Evolutionary conservation across 352 stramenopile species (phyloP).

Genomic region (Phytophthora podocarpi): DNA sequence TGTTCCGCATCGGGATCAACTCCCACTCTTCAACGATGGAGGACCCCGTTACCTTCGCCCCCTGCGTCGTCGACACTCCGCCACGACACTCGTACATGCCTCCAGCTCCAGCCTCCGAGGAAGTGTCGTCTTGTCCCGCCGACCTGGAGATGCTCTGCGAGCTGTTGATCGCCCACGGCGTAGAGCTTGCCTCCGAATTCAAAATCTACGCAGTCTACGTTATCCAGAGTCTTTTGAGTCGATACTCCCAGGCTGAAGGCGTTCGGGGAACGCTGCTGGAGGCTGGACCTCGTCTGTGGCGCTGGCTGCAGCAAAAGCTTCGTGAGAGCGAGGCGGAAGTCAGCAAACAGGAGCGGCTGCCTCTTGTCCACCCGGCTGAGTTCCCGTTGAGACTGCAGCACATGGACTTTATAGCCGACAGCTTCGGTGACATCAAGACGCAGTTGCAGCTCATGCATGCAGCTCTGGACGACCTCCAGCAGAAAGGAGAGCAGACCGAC

Average conservation of each 20-base stretch:
- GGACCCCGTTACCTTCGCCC: too few relatives aligned
- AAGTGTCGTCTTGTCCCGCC: not conserved
- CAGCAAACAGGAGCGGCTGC: constrained; percentile 4
- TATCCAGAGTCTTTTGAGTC: not conserved
- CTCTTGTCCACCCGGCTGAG: not conserved
- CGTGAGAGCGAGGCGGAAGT: not conserved
- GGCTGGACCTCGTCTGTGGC: not conserved
- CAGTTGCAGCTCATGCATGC: constrained; percentile 31
- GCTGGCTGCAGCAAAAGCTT: constrained; percentile 14
- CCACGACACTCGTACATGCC: constrained; percentile 3
- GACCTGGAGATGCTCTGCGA: constrained; percentile 28
- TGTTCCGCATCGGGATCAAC: constrained; percentile 16
- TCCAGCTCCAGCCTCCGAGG: not conserved
- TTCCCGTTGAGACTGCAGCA: constrained; percentile 4
- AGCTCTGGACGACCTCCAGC: constrained; percentile 18
- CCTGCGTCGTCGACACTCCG: not conserved
- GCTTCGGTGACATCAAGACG: constrained; percentile 25
- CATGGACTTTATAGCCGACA: constrained; percentile 14
- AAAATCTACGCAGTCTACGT: not conserved
- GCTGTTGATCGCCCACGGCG: not conserved
- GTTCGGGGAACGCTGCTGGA: not conserved
- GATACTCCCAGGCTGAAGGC: not conserved
- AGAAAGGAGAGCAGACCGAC: constrained; percentile 2
- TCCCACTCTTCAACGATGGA: too few relatives aligned
- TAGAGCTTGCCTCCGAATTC: constrained; percentile 15